Conservation (phyloP, 495 filamentous ascomycete genomes). For the Aspergillus nidulans region DNA sequence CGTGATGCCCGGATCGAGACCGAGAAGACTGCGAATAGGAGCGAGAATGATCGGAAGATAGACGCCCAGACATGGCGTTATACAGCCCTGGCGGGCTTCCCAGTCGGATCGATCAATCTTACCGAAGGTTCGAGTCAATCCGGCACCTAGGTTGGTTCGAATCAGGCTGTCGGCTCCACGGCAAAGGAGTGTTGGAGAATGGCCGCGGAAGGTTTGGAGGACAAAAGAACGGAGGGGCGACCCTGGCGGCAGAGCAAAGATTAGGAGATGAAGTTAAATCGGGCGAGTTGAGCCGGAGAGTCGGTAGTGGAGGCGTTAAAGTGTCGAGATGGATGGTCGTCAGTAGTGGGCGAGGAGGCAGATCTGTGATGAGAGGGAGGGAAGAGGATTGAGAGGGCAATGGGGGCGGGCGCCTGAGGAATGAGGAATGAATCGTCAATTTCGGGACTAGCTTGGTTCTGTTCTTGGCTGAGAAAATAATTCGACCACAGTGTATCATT, state of each 20-base stretch:
- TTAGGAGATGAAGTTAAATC: neutral
- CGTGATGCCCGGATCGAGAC: slow-evolving; percentile 23
- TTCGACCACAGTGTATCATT: no score
- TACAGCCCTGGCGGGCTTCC: slow-evolving; percentile 45
- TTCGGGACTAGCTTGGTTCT: slow-evolving; percentile 3
- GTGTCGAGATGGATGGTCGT: neutral
- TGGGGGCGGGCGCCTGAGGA: slow-evolving; percentile 6
- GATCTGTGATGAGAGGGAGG: slow-evolving; percentile 16
- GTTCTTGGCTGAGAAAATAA: neutral
- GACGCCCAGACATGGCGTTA: slow-evolving; percentile 44
- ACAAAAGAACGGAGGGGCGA: neutral
- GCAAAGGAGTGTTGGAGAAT: slow-evolving; percentile 10
- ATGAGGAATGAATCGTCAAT: neutral
- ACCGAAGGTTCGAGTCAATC: slow-evolving; percentile 13
- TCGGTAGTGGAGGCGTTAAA: neutral
- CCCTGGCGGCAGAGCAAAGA: neutral
- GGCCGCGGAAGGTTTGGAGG: slow-evolving; percentile 9
- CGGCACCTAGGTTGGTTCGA: slow-evolving; percentile 18
- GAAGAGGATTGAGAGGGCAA: slow-evolving; percentile 13
- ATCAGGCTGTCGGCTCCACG: neutral
- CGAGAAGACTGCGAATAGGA: slow-evolving; percentile 37
- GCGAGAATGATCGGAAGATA: slow-evolving; percentile 41
- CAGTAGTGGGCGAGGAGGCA: slow-evolving; percentile 8
- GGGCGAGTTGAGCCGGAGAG: neutral
- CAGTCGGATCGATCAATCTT: slow-evolving; percentile 21